These are phyloP conservation scores for Pelargonium cotyledonis DNA, from an alignment of 441 rosid species.

Conservation along the genomic window DNA sequence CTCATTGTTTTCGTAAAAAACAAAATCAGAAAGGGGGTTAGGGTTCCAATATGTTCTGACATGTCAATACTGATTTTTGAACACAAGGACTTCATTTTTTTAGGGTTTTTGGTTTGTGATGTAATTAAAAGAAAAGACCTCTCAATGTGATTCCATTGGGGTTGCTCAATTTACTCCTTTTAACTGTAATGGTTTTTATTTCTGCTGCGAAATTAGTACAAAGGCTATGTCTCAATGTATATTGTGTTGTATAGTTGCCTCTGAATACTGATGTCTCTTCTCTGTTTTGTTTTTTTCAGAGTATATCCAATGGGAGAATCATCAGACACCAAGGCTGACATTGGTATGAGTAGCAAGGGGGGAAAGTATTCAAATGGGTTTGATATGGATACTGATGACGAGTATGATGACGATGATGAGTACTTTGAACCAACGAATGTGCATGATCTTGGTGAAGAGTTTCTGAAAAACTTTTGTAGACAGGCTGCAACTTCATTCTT, in stretches of 20 bases:
- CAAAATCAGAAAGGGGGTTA: not conserved
- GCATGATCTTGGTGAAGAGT: slow-evolving; percentile 39
- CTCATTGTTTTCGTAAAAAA: not conserved
- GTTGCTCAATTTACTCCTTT: not conserved
- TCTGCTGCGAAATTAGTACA: not conserved
- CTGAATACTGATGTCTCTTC: not conserved
- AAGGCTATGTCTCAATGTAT: not conserved
- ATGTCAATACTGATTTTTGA: not conserved
- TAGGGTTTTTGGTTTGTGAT: not conserved
- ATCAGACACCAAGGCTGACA: slow-evolving; percentile 16
- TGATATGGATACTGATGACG: slow-evolving; percentile 35
- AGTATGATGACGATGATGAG: slow-evolving; percentile 14
- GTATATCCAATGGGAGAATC: slow-evolving; percentile 25
- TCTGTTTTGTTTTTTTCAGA: slow-evolving; percentile 16
- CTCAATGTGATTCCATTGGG: not conserved
- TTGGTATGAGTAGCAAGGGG: slow-evolving; percentile 23
- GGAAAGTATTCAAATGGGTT: slow-evolving; percentile 24
- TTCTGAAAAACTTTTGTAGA: slow-evolving; percentile 46
- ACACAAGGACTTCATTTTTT: not conserved
- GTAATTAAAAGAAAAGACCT: not conserved
- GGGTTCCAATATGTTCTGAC: not conserved
- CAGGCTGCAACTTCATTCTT: slow-evolving; percentile 54
- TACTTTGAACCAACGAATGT: slow-evolving; percentile 24
- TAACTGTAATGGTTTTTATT: not conserved
- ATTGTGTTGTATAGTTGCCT: not conserved